Conservation (phyloP, 306 rosid species). For the Malus fusca region DNA sequence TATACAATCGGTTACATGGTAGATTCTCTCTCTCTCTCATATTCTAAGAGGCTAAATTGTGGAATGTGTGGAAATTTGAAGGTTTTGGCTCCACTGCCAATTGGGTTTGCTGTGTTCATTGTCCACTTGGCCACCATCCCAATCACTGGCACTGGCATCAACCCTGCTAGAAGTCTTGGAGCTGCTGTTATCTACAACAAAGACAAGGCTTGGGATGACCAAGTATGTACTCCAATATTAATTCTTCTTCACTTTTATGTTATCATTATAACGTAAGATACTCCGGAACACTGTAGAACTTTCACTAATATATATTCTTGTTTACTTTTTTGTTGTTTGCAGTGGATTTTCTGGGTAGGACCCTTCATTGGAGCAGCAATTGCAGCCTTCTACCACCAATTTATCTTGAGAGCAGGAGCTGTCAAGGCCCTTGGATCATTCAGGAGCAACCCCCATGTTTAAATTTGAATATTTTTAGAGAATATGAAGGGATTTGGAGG, state of each 20-base stretch:
- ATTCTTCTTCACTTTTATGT: background rate
- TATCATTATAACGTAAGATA: background rate
- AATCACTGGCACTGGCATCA: background rate
- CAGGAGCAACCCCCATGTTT: constrained; percentile 63
- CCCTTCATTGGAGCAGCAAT: constrained; percentile 87
- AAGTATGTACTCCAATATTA: constrained; percentile 22
- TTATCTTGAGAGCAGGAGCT: constrained; percentile 86
- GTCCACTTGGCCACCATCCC: background rate
- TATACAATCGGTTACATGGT: background rate
- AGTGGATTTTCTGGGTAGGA: constrained; percentile 99
- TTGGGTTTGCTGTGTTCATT: background rate
- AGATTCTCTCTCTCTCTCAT: background rate
- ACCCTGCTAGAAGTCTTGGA: background rate
- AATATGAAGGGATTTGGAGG: background rate
- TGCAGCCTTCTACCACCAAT: constrained; percentile 94
- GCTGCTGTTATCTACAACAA: constrained; percentile 29
- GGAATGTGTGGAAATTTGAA: constrained; percentile 5
- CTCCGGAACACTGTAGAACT: background rate
- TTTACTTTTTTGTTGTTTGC: constrained; percentile 8
- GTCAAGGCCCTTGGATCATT: constrained; percentile 84
- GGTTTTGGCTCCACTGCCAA: constrained; percentile 74
- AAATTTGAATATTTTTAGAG: constrained; percentile 11
- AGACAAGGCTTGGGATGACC: constrained; percentile 63
- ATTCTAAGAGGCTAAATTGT: background rate
- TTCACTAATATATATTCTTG: constrained; percentile 4